Evolutionary conservation across 345 rosid genomes (phyloP).

Genomic region (Lepidium sativum): DNA sequence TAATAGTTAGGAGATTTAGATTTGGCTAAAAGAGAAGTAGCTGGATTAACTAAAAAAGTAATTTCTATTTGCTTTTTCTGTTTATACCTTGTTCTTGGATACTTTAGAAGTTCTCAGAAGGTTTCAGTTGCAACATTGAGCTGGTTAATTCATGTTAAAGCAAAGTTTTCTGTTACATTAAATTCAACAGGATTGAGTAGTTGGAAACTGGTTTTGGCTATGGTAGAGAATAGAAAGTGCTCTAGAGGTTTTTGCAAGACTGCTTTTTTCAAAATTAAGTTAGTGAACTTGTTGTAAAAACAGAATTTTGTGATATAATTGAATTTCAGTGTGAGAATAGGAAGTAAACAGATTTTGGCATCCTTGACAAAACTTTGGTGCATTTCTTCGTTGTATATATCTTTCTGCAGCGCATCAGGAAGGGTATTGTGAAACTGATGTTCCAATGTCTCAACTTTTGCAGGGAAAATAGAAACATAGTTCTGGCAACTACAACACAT

Average conservation of each 20-base stretch:
- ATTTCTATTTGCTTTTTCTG: too few relatives aligned
- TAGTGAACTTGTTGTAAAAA: background rate
- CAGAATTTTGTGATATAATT: background rate
- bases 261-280: too few relatives aligned
- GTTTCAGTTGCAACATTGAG: too few relatives aligned
- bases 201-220: background rate
- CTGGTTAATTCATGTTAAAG: too few relatives aligned
- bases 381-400: background rate
- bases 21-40: too few relatives aligned
- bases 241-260: background rate
- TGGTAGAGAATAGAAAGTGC: background rate
- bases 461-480: conserved; percentile 68
- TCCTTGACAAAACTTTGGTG: background rate
- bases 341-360: background rate
- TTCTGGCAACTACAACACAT: conserved; percentile 56
- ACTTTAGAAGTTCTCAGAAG: too few relatives aligned
- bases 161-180: too few relatives aligned
- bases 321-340: background rate
- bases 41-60: too few relatives aligned
- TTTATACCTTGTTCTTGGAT: too few relatives aligned
- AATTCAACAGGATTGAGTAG: background rate
- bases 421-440: background rate
- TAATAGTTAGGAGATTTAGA: background rate
- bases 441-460: conserved; percentile 9
- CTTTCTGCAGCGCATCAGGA: background rate